Base-by-base conservation (phyloP, 345 rosid species). In the Salix dunnii region DNA sequence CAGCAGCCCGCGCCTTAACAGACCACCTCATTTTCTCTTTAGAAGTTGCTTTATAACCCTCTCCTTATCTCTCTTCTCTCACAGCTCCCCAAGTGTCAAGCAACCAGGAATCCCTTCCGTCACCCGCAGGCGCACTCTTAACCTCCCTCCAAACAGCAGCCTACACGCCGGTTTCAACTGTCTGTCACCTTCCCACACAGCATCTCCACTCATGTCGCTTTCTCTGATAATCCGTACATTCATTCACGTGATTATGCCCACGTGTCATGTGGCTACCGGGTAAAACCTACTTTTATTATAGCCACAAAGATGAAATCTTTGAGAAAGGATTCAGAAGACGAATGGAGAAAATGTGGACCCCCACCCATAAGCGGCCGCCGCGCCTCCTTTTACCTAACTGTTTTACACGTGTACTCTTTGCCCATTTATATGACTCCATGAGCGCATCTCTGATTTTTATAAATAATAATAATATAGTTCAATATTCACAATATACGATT, bases 331-430 rank as follows among this genome's bases (percentile, higher is more conserved):
- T 73, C 1, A 49, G 46, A 58, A 7, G 76, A 62, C 68, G 27
- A 28, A 7, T 17, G 40, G n/a, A 4, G 25, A 38, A 6, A 1
- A 6, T 18, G 80, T 72, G 86, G 97, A 82, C 36, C 90, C 90
- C 89, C 77, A 71, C 70, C 70, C 16, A 58, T 72, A 83, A 83
- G 87, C 84, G 85, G 93, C 93, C 81, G 92, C 91, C 89, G 87
- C 86, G 82, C 73, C 78, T 68, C 51, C 60, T 58, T 36, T 76
- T 11, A 3, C 46, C 12, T 18, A 20, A 49, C 75, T 76, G 76
- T 75, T 87, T 90, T 86, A 90, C 94, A 87, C 87, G 89, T 86
- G 91, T 81, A 68, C 80, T 75, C 78, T 30, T 51, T 42, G 72
- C 35, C 42, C 2, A 10, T 5, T 33, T 28, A 28, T 28, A 28